Base-by-base conservation (phyloP, 2,329 filamentous ascomycete species). In the Xylariales sp. region DNA sequence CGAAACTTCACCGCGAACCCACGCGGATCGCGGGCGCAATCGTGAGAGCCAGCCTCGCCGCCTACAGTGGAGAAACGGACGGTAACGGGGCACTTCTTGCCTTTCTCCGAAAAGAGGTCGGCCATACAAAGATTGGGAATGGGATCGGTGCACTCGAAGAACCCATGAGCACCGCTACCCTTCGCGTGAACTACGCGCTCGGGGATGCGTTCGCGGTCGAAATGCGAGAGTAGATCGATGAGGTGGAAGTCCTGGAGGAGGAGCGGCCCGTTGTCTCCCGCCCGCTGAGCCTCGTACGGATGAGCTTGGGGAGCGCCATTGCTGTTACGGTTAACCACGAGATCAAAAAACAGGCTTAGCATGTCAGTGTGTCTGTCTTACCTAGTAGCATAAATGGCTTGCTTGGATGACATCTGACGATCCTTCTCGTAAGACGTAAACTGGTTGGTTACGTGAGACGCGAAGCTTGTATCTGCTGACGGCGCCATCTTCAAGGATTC, bases 1-100 rank as follows among this genome's bases (percentile, higher is more conserved):
- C 89, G 85, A 80, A 93, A 91, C 80, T 93, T 93, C 70, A 92
- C 83, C 1, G 90, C 85, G 74, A 93, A 93, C 0, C 91, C 91
- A 74, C 90, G 84, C 9, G 90, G 90, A 72, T 94, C 91, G 67
- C 91, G 87, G 39, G 71, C 72, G 30, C 65, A 69, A 23, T 75
- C 73, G n/a, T 73, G 71, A 28, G 70, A 68, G 6, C 91, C 91
- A 65, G 87, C 88, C 78, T 93, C 90, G 67, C 91, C 90, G 76
- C 91, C 90, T 4, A 93, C 91, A 1, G 91, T 94, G 0, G 90
- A 93, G 80, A 94, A 93, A 3, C 92, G 88, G 50, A 86, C 85
- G 1, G 90, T 85, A 69, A 90, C 79, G 16, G 90, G 87, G 55
- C 90, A 92, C 78, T 87, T 87, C 82, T 93, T 93, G 72, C 91